A percentile compares a stretch with the other conserved stretches of the same genome.
These are phyloP conservation scores for Globisporangium rhizosaccharum DNA, from an alignment of 352 stramenopile genomes.

Conservation along the genomic window DNA sequence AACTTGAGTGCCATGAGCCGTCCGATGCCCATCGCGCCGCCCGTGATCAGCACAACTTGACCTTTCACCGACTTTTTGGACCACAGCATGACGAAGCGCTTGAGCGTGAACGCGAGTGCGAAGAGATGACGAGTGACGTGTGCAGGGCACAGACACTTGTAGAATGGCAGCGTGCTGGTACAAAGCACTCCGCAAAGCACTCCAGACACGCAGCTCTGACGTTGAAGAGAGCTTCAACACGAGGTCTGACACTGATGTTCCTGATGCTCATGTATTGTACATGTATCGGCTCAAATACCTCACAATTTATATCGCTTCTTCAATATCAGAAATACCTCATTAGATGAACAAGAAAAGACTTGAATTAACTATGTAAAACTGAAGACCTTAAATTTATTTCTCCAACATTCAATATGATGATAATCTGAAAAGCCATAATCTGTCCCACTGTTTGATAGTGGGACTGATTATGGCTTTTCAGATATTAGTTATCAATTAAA, in stretches of 20 bases:
- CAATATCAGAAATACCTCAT: too few relatives aligned
- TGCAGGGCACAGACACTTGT: background rate
- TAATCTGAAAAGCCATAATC: background rate
- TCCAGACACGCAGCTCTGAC: too few relatives aligned
- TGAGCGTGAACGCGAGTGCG: background rate
- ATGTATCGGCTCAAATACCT: too few relatives aligned
- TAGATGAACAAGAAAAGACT: too few relatives aligned
- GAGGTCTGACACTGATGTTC: too few relatives aligned
- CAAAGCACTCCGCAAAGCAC: too few relatives aligned
- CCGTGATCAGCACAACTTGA: conserved; percentile 48
- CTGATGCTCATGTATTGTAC: too few relatives aligned
- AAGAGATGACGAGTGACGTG: background rate
- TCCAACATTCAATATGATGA: background rate
- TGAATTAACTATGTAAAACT: too few relatives aligned
- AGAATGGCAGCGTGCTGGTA: too few relatives aligned
- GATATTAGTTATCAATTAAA: background rate
- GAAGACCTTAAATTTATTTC: too few relatives aligned
- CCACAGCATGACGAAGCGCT: background rate
- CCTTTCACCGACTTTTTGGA: conserved; percentile 34
- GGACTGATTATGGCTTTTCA: conserved; percentile 9
- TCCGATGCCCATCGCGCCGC: conserved; percentile 46
- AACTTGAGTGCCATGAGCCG: conserved; percentile 34
- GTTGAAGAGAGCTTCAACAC: too few relatives aligned
- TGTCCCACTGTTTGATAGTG: background rate
- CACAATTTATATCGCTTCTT: too few relatives aligned